Evolutionary conservation across 345 rosid species (phyloP).

Genomic region (Gossypium thurberi): DNA sequence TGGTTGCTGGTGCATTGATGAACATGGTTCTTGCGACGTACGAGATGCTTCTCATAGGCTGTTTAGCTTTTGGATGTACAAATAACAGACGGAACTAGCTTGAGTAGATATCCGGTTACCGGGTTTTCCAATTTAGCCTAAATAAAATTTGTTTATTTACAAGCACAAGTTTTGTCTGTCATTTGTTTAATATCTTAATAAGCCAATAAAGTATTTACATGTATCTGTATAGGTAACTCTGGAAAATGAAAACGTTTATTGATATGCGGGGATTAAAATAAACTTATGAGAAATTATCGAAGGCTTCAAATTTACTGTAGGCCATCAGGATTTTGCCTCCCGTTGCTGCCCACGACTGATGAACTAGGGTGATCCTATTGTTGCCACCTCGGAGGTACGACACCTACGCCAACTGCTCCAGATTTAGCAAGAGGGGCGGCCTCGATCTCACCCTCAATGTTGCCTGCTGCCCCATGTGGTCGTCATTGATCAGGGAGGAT

Average conservation of each 20-base stretch:
- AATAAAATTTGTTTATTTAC: conserved; percentile 34
- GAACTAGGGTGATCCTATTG: too few species aligned
- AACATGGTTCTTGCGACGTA: conserved; percentile 62
- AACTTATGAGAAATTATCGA: too few species aligned
- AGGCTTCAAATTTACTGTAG: too few species aligned
- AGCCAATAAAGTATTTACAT: conserved; percentile 24
- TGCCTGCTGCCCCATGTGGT: too few species aligned
- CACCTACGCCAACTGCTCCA: too few species aligned
- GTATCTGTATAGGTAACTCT: conserved; percentile 34
- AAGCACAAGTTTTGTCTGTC: conserved; percentile 23
- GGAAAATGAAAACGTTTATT: conserved; percentile 16
- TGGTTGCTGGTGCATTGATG: conserved; percentile 77
- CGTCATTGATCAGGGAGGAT: too few species aligned
- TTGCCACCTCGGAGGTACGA: too few species aligned
- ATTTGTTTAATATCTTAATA: conserved; percentile 29
- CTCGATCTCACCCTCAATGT: too few species aligned
- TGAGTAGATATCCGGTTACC: conserved; percentile 9
- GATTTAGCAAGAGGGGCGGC: too few species aligned
- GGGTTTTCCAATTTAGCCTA: conserved; percentile 20
- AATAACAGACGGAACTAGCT: conserved; percentile 33
- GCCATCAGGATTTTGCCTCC: too few species aligned
- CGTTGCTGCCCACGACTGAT: too few species aligned
- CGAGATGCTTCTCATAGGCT: conserved; percentile 73
- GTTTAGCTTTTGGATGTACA: conserved; percentile 35
- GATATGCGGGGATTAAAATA: background rate